Base-by-base conservation (phyloP, 139 green algal species). In the Micractinium conductrix region DNA sequence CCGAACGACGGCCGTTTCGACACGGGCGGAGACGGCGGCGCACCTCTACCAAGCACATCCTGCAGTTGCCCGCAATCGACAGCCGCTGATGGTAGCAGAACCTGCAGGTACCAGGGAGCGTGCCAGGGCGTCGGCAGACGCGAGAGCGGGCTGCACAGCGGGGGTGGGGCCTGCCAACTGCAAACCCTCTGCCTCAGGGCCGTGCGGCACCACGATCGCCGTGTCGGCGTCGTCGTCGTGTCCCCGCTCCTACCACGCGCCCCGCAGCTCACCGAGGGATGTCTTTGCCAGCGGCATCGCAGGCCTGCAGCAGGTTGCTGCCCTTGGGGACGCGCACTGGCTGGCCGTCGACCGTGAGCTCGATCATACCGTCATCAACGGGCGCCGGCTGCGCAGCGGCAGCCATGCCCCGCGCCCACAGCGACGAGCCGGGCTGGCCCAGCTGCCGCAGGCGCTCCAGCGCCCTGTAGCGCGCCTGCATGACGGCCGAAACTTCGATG, bases 31-130 rank as follows among this genome's bases (percentile, higher is more conserved):
- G 44, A 9, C 42, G 65, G 48, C 26, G 76, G 26, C 90, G 28
- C 83, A 98, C 94, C 93, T 99, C 97, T 19, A 99, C 97, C 28
- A 99, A 87, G 89, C 97, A 99, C 97, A 99, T 99, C 42, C 97
- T 91, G 90, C 97, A 99, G 90, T 99, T 99, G 65, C 97, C 97
- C 24, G 97, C 97, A 50, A 99, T 98, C 50, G 96, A 99, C 4
- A 99, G 93, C 9, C 95, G 91, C 86, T 98, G 96, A 74, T 99
- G 97, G 88, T 99, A 99, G 92, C 97, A 99, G 83, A 99, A 99
- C 78, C 97, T 97, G 88, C 84, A 35, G 6, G 17, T 17, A 38
- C n/a, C 6, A 17, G 28, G 78, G 60, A 28, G 30, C 33, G 35
- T 35, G 55, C 19, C 6, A 17, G 28, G 78, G 60, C 26, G 30